These are phyloP conservation scores for Brassica rapa DNA, from an alignment of 345 rosid species.

Conservation along the genomic window DNA sequence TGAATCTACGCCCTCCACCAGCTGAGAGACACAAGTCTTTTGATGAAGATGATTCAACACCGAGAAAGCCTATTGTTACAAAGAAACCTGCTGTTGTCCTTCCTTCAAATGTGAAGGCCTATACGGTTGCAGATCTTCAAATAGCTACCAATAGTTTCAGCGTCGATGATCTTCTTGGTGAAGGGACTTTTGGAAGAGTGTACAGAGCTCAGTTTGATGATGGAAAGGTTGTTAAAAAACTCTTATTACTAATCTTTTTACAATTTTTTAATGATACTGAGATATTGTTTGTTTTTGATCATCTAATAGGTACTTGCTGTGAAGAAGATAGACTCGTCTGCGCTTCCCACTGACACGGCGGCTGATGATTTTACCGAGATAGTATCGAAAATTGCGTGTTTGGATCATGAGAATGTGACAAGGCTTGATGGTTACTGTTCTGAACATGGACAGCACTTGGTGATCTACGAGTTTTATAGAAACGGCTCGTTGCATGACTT, in stretches of 20 bases:
- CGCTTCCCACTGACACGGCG: constrained; percentile 60
- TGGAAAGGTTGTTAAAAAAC: constrained; percentile 57
- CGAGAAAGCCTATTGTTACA: constrained; percentile 54
- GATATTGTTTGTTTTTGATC: neutral
- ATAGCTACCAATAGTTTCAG: constrained; percentile 90
- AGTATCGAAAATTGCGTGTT: constrained; percentile 72
- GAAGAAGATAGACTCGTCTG: constrained; percentile 86
- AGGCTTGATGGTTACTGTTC: constrained; percentile 93
- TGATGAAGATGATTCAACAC: constrained; percentile 66
- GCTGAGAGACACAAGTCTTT: constrained; percentile 78
- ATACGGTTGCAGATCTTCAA: constrained; percentile 92
- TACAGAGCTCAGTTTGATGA: constrained; percentile 90
- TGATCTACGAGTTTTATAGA: constrained; percentile 81
- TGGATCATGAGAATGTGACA: constrained; percentile 87
- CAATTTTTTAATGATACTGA: constrained; percentile 5
- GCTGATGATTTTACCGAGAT: constrained; percentile 79
- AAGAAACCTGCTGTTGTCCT: constrained; percentile 58
- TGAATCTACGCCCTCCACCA: constrained; percentile 88
- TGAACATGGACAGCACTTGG: constrained; percentile 93
- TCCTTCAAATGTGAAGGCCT: constrained; percentile 64
- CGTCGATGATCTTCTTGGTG: constrained; percentile 82
- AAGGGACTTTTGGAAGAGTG: constrained; percentile 95
- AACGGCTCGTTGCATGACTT: constrained; percentile 87
- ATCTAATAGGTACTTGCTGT: constrained; percentile 77
- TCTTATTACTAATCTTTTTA: neutral